Conservation (phyloP, 352 stramenopile genomes). For the Pilasporangium apinafurcum region DNA sequence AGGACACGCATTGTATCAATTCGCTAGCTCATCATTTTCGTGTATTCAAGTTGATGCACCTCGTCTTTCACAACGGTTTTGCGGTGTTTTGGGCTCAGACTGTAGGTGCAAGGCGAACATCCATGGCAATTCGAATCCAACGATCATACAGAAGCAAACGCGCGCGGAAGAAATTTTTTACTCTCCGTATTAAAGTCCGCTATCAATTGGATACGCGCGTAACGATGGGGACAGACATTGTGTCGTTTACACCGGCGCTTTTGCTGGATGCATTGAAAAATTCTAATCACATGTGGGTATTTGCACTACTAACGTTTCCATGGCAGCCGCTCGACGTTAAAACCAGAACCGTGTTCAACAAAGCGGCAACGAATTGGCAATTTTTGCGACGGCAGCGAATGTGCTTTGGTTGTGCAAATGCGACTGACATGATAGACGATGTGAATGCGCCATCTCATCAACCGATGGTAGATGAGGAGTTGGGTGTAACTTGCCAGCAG, state of each 20-base stretch:
- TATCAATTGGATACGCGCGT: constrained; percentile 25
- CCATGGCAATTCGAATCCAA: constrained; percentile 30
- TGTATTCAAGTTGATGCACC: constrained; percentile 7
- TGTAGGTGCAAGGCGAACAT: constrained; percentile 11
- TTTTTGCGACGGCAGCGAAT: constrained; percentile 19
- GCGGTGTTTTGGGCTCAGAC: constrained; percentile 24
- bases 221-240: constrained; percentile 8
- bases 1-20: constrained; percentile 14
- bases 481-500: not conserved
- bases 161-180: constrained; percentile 20
- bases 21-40: constrained; percentile 11
- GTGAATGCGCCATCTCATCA: not conserved
- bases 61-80: constrained; percentile 18
- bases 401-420: constrained; percentile 15
- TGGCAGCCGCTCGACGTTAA: constrained; percentile 13
- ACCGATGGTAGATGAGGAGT: not conserved
- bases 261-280: constrained; percentile 9
- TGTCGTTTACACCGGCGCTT: constrained; percentile 1
- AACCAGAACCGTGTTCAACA: constrained; percentile 11
- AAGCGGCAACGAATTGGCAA: constrained; percentile 24
- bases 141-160: constrained; percentile 14
- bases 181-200: constrained; percentile 20
- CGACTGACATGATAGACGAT: constrained; percentile 8
- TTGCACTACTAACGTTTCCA: constrained; percentile 23
- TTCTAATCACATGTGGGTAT: constrained; percentile 18